These are phyloP conservation scores for Monilinia aucupariae DNA, from an alignment of 2,329 filamentous ascomycete species.

Conservation along the genomic window DNA sequence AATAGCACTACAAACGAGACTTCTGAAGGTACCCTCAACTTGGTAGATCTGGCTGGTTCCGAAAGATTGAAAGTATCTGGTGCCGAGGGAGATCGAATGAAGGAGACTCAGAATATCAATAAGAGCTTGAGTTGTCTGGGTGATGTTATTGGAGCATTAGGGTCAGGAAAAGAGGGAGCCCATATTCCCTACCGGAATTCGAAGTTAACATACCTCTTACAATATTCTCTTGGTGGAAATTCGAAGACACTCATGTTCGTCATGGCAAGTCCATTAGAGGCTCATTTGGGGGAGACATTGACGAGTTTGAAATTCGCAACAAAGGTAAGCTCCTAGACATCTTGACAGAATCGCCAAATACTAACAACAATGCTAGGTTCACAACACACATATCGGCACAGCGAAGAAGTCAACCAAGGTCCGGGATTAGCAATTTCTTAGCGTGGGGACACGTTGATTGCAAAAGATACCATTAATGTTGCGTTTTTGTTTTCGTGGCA, in stretches of 20 bases:
- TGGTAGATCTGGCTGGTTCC: constrained; percentile 91
- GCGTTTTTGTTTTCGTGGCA: constrained; percentile 6
- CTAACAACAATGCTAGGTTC: constrained; percentile 46
- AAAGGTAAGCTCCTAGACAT: constrained; percentile 55
- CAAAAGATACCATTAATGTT: constrained; percentile 17
- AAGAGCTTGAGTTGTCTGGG: constrained; percentile 86
- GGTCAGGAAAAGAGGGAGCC: constrained; percentile 66
- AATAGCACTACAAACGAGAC: constrained; percentile 72
- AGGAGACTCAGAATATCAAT: constrained; percentile 97
- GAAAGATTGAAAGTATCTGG: constrained; percentile 85
- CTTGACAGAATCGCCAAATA: constrained; percentile 18
- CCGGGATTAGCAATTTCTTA: constrained; percentile 33
- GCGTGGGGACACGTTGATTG: constrained; percentile 3
- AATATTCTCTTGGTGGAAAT: constrained; percentile 92
- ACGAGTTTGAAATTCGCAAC: constrained; percentile 94
- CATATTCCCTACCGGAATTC: constrained; percentile 95
- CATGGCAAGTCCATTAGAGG: constrained; percentile 90
- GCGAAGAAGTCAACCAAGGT: constrained; percentile 70
- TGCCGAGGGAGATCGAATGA: constrained; percentile 78
- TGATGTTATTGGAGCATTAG: constrained; percentile 91
- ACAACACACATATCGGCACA: constrained; percentile 88
- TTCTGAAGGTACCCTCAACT: constrained; percentile 88
- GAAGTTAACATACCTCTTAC: constrained; percentile 90
- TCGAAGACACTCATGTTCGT: constrained; percentile 99
- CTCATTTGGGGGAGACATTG: constrained; percentile 85